Base-by-base conservation (phyloP, 352 stramenopile genomes). In the Phytophthora citrophthora region DNA sequence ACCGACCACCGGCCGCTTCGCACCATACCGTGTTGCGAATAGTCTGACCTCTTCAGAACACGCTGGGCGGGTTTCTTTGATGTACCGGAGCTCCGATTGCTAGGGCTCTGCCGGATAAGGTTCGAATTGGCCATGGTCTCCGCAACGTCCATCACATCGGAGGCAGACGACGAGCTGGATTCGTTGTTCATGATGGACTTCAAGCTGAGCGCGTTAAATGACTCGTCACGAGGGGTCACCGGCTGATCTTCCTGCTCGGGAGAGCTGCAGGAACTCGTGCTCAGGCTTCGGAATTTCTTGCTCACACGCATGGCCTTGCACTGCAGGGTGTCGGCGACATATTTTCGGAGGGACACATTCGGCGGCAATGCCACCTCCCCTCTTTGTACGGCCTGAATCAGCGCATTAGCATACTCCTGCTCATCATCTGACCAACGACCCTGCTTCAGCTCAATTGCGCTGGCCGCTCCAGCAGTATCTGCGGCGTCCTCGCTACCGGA, bases 171-270 rank as follows among this genome's bases (percentile, higher is more conserved):
- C 41, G 43, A 59, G 40, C 10, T 61, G 7, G 63, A 61, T 27
- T 92, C 81, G 36, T 83, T 78, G 61, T 90, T 90, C 81, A 89
- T 90, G 65, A 92, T 91, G n/a, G 72, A 87, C 41, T 72, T 70
- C n/a, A 91, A 63, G 48, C 82, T 89, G 8, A 91, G 72, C 24
- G 82, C 67, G 65, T 91, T 87, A 61, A 91, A 91, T 23, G 58
- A 56, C 60, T 73, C 61, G 23, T 63, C 49, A 15, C 69, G 55
- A 18, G 49, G 39, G 34, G 38, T 59, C 20, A 52, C 23, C 2
- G 20, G 47, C 7, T 56, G 47, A 12, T 60, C 38, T 39, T 67
- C 53, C 11, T 57, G 39, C 2, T 54, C 36, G 26, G 27, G 44
- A 2, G 49, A 45, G n/a, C 51, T 47, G 13, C 56, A 63, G 24